A percentile compares a stretch with the other conserved stretches of the same genome.
phyloP scores from a whole-genome alignment of 2,329 filamentous ascomycete species.

The Aureobasidium lini region DNA sequence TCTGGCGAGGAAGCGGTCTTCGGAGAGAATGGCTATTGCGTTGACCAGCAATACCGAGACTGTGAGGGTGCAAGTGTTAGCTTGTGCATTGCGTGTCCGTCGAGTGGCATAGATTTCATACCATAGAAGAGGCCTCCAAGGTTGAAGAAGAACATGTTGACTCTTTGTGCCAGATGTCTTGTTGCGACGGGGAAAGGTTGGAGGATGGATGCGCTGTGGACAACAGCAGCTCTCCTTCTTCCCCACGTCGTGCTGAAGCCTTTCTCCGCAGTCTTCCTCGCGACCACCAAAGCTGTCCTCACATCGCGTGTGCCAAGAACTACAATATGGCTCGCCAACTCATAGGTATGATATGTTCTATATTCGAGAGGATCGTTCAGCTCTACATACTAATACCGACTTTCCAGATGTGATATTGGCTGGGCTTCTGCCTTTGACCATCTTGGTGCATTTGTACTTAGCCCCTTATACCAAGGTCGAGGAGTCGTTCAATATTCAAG shows the following conservation, averaged over 20 bases:
- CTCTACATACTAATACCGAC: not conserved
- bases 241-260: not conserved
- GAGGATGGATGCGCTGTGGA: not conserved
- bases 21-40: constrained; percentile 84
- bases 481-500: constrained; percentile 96
- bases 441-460: constrained; percentile 26
- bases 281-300: not conserved
- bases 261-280: not conserved
- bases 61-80: constrained; percentile 30
- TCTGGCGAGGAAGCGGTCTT: constrained; percentile 85
- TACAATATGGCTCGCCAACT: not conserved
- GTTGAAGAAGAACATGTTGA: constrained; percentile 62
- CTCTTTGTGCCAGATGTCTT: constrained; percentile 1
- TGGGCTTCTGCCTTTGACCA: constrained; percentile 17
- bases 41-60: constrained; percentile 85
- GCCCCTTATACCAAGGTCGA: constrained; percentile 96
- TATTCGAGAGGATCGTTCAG: not conserved
- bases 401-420: not conserved
- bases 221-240: not conserved
- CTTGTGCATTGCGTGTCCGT: not conserved
- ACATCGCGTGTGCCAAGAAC: not conserved
- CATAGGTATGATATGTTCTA: not conserved
- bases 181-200: not conserved
- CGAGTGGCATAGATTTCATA: constrained; percentile 27
- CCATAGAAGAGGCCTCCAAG: constrained; percentile 68